These are phyloP conservation scores for Colletotrichum sp. DNA, from an alignment of 2,329 filamentous ascomycete species.

Conservation along the genomic window DNA sequence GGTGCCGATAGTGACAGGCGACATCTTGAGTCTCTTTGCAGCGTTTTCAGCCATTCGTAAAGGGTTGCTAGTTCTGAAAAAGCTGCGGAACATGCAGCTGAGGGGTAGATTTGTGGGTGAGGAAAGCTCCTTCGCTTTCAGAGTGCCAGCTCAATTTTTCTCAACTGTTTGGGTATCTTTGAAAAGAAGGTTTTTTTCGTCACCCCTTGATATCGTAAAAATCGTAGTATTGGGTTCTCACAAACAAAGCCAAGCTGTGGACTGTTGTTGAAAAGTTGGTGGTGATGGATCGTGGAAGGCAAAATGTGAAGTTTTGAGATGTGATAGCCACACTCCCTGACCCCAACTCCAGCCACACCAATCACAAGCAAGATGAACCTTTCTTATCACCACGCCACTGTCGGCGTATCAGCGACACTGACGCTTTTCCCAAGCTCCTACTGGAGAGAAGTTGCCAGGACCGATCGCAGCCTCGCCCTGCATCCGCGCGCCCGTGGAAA, in stretches of 20 bases:
- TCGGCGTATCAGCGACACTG: slow-evolving; percentile 7
- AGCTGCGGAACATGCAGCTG: slow-evolving; percentile 45
- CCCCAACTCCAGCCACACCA: not conserved
- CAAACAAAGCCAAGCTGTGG: not conserved
- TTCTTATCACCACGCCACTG: not conserved
- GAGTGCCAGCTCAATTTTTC: not conserved
- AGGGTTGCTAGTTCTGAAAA: slow-evolving; percentile 20
- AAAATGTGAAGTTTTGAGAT: slow-evolving; percentile 18
- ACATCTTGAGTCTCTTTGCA: slow-evolving; percentile 84
- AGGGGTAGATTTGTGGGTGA: not conserved
- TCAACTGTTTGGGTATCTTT: not conserved
- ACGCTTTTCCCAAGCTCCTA: slow-evolving; percentile 20
- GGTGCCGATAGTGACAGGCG: slow-evolving; percentile 73
- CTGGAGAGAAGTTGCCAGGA: slow-evolving; percentile 16
- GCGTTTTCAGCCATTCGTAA: slow-evolving; percentile 69
- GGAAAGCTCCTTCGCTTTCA: not conserved
- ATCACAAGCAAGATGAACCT: not conserved
- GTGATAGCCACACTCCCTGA: slow-evolving; percentile 9
- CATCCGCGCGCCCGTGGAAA: slow-evolving; percentile 12
- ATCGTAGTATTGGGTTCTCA: not conserved
- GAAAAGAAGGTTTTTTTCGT: not conserved
- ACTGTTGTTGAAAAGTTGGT: not conserved
- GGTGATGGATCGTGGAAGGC: not conserved
- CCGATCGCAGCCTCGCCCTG: slow-evolving; percentile 21
- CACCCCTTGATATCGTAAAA: not conserved